A percentile compares a stretch with the other conserved stretches of the same genome.
These are phyloP conservation scores for Candida manassasensis DNA, from an alignment of 805 yeast species.

Conservation along the genomic window DNA sequence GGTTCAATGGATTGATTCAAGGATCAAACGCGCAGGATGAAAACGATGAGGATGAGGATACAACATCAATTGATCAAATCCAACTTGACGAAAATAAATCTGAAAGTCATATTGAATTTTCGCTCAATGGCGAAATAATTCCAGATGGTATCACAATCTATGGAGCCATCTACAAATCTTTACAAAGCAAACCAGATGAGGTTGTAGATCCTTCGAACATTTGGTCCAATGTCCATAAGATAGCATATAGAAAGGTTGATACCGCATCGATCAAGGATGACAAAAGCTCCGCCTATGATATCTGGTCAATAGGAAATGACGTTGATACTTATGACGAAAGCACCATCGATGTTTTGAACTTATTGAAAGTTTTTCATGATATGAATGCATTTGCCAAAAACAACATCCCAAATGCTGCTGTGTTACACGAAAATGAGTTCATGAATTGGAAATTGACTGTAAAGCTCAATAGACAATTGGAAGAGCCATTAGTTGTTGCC, in stretches of 20 bases:
- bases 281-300: slow-evolving; percentile 9
- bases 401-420: slow-evolving; percentile 16
- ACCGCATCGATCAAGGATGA: slow-evolving; percentile 8
- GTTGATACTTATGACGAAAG: slow-evolving; percentile 20
- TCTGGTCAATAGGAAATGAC: slow-evolving; percentile 14
- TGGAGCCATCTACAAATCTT: slow-evolving; percentile 61
- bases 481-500: slow-evolving; percentile 84
- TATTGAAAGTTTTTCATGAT: slow-evolving; percentile 45
- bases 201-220: slow-evolving; percentile 44
- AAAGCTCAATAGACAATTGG: slow-evolving; percentile 79
- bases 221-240: slow-evolving; percentile 54
- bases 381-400: slow-evolving; percentile 28
- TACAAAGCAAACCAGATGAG: slow-evolving; percentile 35
- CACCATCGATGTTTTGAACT: slow-evolving; percentile 38
- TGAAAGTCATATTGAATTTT: slow-evolving; percentile 45
- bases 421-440: slow-evolving; percentile 34
- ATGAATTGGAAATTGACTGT: slow-evolving; percentile 80
- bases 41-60: slow-evolving; percentile 13
- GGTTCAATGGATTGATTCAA: slow-evolving; percentile 10
- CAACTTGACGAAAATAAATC: slow-evolving; percentile 9
- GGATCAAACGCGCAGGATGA: slow-evolving; percentile 8
- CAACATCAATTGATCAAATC: slow-evolving; percentile 9
- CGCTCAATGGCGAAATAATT: slow-evolving; percentile 50
- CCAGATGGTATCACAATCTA: slow-evolving; percentile 68
- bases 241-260: slow-evolving; percentile 8